Evolutionary conservation across 176 grass and related monocot species (phyloP).

Genomic region (Raddia distichophylla): DNA sequence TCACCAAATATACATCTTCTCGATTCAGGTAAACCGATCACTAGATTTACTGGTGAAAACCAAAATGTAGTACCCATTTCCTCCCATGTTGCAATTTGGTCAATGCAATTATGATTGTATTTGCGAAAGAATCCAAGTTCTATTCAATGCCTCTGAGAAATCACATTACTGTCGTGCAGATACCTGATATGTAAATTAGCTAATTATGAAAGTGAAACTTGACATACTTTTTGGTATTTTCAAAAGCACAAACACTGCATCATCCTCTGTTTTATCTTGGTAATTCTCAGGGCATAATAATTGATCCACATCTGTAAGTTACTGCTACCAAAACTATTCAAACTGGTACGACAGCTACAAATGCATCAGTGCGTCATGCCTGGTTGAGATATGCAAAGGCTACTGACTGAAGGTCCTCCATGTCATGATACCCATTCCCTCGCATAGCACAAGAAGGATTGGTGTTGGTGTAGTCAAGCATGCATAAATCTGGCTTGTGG

Average conservation of each 20-base stretch:
- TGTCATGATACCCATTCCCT: constrained; percentile 53
- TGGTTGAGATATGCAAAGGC: constrained; percentile 71
- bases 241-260: constrained; percentile 1
- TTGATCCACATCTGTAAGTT: no score
- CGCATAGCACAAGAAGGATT: not conserved
- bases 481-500: constrained; percentile 46
- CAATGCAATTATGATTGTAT: not conserved
- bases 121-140: not conserved
- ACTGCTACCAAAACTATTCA: constrained; percentile 35
- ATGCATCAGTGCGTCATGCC: constrained; percentile 38
- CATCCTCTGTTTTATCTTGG: constrained; percentile 15
- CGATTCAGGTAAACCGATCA: not conserved
- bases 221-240: not conserved
- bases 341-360: constrained; percentile 20
- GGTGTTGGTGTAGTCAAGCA: constrained; percentile 26
- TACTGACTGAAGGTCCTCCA: constrained; percentile 73
- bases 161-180: not conserved
- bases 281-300: no score
- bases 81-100: not conserved
- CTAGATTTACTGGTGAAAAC: constrained; percentile 10
- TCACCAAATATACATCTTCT: not conserved
- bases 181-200: not conserved
- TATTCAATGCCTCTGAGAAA: not conserved
- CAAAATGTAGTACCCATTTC: not conserved
- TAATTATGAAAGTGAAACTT: constrained; percentile 19